Conservation (phyloP, 495 filamentous ascomycete species). For the Penicillium desertorum region DNA sequence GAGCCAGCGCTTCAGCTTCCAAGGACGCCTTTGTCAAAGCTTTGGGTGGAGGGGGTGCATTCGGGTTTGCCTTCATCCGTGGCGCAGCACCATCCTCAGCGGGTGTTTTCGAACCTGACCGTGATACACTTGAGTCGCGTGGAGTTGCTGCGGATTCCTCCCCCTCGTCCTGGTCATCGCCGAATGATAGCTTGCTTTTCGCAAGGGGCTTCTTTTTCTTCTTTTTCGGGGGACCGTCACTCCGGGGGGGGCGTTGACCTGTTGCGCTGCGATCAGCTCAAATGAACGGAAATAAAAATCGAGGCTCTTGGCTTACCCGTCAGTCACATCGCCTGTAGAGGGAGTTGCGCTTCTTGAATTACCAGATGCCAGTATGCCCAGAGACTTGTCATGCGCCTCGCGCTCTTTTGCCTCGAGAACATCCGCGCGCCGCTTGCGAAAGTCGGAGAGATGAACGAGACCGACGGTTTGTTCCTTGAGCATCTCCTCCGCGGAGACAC, state of each 20-base stretch:
- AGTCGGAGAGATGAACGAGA: slow-evolving; percentile 87
- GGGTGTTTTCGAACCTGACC: slow-evolving; percentile 41
- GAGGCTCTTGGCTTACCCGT: slow-evolving; percentile 47
- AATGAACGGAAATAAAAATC: slow-evolving; percentile 6
- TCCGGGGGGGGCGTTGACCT: slow-evolving; percentile 45
- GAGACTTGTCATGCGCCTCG: slow-evolving; percentile 66
- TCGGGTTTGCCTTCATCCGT: slow-evolving; percentile 67
- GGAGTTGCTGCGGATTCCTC: slow-evolving; percentile 37
- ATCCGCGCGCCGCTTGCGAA: slow-evolving; percentile 94
- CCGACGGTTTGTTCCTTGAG: slow-evolving; percentile 91
- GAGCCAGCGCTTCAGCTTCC: slow-evolving; percentile 73
- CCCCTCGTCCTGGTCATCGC: slow-evolving; percentile 53
- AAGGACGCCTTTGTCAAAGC: slow-evolving; percentile 83
- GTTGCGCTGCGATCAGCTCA: slow-evolving; percentile 41
- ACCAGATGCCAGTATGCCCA: slow-evolving; percentile 50
- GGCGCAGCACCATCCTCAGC: slow-evolving; percentile 40
- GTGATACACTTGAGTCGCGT: slow-evolving; percentile 37
- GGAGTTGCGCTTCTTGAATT: slow-evolving; percentile 55
- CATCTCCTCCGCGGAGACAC: slow-evolving; percentile 81
- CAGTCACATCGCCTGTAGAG: slow-evolving; percentile 50
- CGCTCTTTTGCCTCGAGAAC: slow-evolving; percentile 87
- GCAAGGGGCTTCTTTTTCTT: slow-evolving; percentile 66
- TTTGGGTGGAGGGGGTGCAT: slow-evolving; percentile 68
- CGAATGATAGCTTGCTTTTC: slow-evolving; percentile 72
- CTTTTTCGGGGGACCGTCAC: slow-evolving; percentile 53